phyloP scores from a whole-genome alignment of 805 yeast species.

The Cyberlindnera euphorbiiphila region DNA sequence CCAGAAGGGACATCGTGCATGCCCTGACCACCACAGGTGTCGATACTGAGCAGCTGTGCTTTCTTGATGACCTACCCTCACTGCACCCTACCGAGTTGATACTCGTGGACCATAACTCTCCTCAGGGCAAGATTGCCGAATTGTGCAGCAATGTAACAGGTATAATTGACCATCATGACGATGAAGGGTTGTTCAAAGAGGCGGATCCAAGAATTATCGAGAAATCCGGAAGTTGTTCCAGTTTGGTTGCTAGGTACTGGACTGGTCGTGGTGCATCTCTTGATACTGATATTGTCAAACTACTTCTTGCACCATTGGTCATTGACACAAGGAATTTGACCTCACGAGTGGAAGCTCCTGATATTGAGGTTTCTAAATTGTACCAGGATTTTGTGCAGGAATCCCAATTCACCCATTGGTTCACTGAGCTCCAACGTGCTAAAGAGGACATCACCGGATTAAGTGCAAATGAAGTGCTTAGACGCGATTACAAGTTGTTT shows the following conservation, averaged over 20 bases:
- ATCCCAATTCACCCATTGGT: slow-evolving; percentile 22
- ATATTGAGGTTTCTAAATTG: slow-evolving; percentile 39
- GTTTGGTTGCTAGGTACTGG: slow-evolving; percentile 69
- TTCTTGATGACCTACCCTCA: slow-evolving; percentile 58
- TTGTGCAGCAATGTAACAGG: slow-evolving; percentile 39
- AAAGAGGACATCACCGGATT: slow-evolving; percentile 66
- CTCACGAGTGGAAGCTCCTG: slow-evolving; percentile 59
- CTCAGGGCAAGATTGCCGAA: slow-evolving; percentile 44
- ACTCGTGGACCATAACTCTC: slow-evolving; percentile 79
- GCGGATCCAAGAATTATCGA: slow-evolving; percentile 61
- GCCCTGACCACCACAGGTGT: slow-evolving; percentile 49
- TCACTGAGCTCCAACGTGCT: slow-evolving; percentile 36
- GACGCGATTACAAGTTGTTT: slow-evolving; percentile 84
- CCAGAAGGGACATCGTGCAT: slow-evolving; percentile 67
- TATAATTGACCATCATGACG: slow-evolving; percentile 87
- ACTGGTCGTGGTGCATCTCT: slow-evolving; percentile 20
- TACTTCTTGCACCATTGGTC: slow-evolving; percentile 64
- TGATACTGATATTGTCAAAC: slow-evolving; percentile 22
- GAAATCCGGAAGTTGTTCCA: slow-evolving; percentile 73
- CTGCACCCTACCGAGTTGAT: slow-evolving; percentile 29
- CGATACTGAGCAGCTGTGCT: slow-evolving; percentile 47
- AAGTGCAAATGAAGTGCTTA: slow-evolving; percentile 53
- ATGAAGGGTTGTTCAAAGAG: slow-evolving; percentile 46
- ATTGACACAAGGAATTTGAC: slow-evolving; percentile 72
- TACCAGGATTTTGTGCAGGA: slow-evolving; percentile 29